phyloP scores from a whole-genome alignment of 768 basidiomycete species.

The Roridomyces roridus region DNA sequence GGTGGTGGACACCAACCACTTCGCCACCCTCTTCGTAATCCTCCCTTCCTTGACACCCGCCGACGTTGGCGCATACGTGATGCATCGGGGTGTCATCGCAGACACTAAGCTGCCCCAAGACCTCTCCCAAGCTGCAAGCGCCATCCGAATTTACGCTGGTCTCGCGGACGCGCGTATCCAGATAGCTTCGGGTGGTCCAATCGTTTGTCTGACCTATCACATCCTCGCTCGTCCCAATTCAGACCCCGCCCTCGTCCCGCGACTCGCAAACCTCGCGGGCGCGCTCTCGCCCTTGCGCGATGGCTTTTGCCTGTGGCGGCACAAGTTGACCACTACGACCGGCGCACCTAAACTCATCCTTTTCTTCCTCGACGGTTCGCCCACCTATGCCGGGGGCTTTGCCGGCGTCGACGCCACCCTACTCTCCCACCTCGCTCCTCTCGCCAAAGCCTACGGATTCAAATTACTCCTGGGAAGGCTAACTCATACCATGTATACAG shows the following conservation, averaged over 20 bases:
- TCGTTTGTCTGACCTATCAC: slow-evolving; percentile 7
- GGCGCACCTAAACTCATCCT: not conserved
- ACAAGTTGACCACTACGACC: not conserved
- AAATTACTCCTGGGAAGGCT: not conserved
- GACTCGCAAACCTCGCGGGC: not conserved
- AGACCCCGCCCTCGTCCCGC: not conserved
- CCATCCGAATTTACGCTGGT: not conserved
- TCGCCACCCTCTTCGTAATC: not conserved
- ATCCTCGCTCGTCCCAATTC: not conserved
- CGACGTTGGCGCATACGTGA: not conserved
- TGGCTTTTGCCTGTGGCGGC: slow-evolving; percentile 4
- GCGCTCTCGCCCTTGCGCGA: not conserved
- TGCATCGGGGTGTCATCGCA: not conserved
- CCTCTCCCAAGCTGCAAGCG: not conserved
- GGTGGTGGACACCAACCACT: not conserved
- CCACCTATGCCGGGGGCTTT: not conserved
- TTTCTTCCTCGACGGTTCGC: not conserved
- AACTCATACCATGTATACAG: not conserved
- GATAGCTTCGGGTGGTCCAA: not conserved
- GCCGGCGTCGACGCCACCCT: not conserved
- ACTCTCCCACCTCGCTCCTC: slow-evolving; percentile 1
- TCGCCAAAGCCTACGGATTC: slow-evolving; percentile 16
- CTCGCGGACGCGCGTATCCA: not conserved
- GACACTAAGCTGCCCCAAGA: not conserved
- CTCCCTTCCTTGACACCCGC: not conserved